Base-by-base conservation (phyloP, 1,139 yeast species). In the Spencermartinsiella ligniputridi region DNA sequence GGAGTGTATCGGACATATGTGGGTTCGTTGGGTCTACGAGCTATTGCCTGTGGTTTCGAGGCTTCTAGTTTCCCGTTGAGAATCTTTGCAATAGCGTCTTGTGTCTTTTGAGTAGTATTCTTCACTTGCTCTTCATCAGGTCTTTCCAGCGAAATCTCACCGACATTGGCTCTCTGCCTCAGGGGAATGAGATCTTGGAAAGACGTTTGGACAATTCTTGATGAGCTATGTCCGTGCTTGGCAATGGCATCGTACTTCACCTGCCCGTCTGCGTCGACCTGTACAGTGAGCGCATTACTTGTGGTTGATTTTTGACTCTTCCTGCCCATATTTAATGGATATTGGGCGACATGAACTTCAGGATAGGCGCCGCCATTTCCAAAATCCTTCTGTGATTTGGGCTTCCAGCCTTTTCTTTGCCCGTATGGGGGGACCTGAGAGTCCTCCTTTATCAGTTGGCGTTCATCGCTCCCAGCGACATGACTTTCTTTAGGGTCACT, bases 1-100 rank as follows among this genome's bases (percentile, higher is more conserved):
- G 82, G 75, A 1, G 77, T 76, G 48, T 77, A 76, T 39, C 75
- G 64, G 3, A 76, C 67, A 52, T 68, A 76, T 2, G 71, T 68
- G 1, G 75, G 61, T 22, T 70, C 69, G 8, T 53, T 54, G 5
- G 51, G 52, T 21, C 37, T 52, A 41, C 45, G 60, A 39, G 49
- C 56, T 42, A 37, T 46, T 44, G 66, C 24, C 57, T 59, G 48
- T 52, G 70, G 52, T 60, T 64, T 44, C 50, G 55, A 53, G 2
- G 58, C 54, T 15, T 60, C 58, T 0, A 63, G 40, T 39, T 72
- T 72, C 3, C 67, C 63, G 2, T 66, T 62, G 3, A 80, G 52
- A 1, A 79, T 66, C 39, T 63, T 63, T 35, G 75, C 74, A 12
- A 81, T 61, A 0, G 79, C 78, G 2, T 61, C 63, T 48, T 68